Conservation (phyloP, 176 grass and related monocot genomes). For the Dendrocalamus sinicus region DNA sequence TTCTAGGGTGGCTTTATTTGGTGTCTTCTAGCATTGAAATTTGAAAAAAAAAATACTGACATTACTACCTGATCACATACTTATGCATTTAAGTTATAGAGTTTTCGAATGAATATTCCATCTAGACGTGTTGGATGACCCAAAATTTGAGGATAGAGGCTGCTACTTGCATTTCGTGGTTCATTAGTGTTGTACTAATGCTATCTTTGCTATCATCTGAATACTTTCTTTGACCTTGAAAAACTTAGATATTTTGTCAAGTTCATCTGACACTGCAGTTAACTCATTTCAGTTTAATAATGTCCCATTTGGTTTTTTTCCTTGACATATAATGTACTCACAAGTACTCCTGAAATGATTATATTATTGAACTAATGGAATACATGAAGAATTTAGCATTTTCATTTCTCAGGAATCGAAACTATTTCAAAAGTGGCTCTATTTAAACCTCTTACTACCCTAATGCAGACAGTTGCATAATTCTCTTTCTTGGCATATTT, state of each 20-base stretch:
- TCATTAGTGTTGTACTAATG: not conserved
- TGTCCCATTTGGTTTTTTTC: not conserved
- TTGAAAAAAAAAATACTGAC: not conserved
- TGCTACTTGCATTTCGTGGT: not conserved
- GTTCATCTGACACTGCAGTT: not conserved
- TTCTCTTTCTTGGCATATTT: slow-evolving; percentile 36
- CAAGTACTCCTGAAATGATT: not conserved
- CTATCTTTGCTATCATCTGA: not conserved
- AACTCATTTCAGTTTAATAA: not conserved
- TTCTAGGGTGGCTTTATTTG: not conserved
- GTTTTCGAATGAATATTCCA: not conserved
- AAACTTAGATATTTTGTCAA: not conserved
- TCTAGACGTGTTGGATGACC: not conserved
- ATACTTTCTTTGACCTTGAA: not conserved
- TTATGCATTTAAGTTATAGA: not conserved
- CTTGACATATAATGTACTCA: no score
- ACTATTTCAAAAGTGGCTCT: not conserved
- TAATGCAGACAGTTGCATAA: not conserved
- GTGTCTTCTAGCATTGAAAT: not conserved
- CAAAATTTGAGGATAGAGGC: not conserved
- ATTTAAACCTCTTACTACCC: not conserved
- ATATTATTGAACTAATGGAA: not conserved
- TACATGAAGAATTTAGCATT: not conserved
- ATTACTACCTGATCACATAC: not conserved
- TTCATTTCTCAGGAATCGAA: slow-evolving; percentile 10